These are phyloP conservation scores for Musa troglodytarum DNA, from an alignment of 176 grass and related monocot genomes.

Conservation along the genomic window DNA sequence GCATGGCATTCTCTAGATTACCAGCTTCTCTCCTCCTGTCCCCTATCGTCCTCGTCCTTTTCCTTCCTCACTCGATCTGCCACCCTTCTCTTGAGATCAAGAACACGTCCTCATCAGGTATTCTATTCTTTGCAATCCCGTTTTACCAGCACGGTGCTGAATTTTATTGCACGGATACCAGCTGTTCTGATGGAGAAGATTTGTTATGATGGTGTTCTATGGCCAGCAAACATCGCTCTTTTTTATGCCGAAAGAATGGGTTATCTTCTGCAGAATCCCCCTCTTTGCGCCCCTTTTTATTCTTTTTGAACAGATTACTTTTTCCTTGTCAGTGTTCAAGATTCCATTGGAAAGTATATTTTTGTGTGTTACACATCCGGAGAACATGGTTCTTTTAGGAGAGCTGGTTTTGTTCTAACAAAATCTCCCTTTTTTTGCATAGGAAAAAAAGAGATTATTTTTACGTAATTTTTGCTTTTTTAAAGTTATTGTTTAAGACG, in stretches of 20 bases:
- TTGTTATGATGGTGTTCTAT: neutral
- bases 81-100: conserved; percentile 2
- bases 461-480: neutral
- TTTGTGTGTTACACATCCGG: too few species aligned
- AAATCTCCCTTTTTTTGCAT: neutral
- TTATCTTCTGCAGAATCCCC: neutral
- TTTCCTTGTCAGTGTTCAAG: too few species aligned
- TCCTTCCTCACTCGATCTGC: conserved; percentile 6
- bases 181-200: neutral
- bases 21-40: conserved; percentile 12
- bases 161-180: neutral
- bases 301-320: too few species aligned
- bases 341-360: too few species aligned
- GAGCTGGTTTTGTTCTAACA: neutral
- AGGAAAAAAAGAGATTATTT: neutral
- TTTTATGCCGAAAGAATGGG: neutral
- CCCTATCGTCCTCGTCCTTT: conserved; percentile 17
- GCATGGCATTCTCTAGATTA: conserved; percentile 3
- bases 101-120: conserved; percentile 19
- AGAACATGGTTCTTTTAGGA: neutral
- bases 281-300: neutral
- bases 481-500: neutral
- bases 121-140: neutral
- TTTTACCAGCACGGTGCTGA: neutral
- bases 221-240: neutral